These are phyloP conservation scores for Exophiala viscosa DNA, from an alignment of 2,329 filamentous ascomycete species.

Conservation along the genomic window DNA sequence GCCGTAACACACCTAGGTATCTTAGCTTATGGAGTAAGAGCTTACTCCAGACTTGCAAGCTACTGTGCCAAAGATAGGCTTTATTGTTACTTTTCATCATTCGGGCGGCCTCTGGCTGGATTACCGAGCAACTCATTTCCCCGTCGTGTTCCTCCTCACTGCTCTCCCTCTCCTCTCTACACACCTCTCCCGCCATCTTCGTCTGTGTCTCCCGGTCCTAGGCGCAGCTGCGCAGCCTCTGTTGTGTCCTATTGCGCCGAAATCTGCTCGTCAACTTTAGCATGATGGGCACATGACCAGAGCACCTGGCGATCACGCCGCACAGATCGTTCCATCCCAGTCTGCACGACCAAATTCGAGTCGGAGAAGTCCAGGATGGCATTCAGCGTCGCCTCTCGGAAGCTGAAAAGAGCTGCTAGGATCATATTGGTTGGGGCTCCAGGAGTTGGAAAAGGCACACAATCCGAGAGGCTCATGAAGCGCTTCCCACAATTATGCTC, in stretches of 20 bases:
- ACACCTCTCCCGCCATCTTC: background rate
- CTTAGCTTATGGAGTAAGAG: too few species aligned
- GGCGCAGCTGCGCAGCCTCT: too few species aligned
- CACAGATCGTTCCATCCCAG: background rate
- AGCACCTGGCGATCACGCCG: background rate
- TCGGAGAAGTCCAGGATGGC: slow-evolving; percentile 16
- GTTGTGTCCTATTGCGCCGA: background rate
- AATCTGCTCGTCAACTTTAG: background rate
- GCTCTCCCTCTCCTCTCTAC: background rate
- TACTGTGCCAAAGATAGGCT: background rate
- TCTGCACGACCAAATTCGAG: background rate
- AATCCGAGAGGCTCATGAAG: slow-evolving; percentile 80
- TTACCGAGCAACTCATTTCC: background rate
- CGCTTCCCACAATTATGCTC: slow-evolving; percentile 85
- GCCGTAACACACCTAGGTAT: too few species aligned
- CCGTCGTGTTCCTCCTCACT: background rate
- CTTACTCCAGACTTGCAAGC: too few species aligned
- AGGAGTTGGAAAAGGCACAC: slow-evolving; percentile 96
- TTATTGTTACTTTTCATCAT: background rate
- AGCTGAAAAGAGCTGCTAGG: slow-evolving; percentile 75
- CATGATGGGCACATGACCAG: background rate
- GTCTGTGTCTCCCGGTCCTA: too few species aligned
- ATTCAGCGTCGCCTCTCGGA: slow-evolving; percentile 35
- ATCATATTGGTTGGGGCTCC: slow-evolving; percentile 93
- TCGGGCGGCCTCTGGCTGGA: background rate